These are phyloP conservation scores for Kodamaea suecica DNA, from an alignment of 1,139 yeast genomes.

Conservation along the genomic window DNA sequence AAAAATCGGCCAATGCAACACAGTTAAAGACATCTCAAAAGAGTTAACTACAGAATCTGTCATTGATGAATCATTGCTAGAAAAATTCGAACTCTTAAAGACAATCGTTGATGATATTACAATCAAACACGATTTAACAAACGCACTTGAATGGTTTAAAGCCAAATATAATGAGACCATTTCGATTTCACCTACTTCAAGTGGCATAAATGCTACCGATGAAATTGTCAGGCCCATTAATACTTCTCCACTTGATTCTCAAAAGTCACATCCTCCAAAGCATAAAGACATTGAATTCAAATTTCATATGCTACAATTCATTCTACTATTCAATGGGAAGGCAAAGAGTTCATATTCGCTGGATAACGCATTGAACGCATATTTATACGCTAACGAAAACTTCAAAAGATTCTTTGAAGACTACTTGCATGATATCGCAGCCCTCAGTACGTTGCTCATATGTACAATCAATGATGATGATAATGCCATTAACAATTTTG, in stretches of 20 bases:
- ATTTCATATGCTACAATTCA: conserved; percentile 60
- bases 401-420: conserved; percentile 45
- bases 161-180: conserved; percentile 18
- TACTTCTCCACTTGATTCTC: not conserved
- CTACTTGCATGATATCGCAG: conserved; percentile 46
- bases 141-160: conserved; percentile 38
- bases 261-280: conserved; percentile 1
- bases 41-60: conserved; percentile 20
- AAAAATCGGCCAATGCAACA: conserved; percentile 42
- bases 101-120: conserved; percentile 38
- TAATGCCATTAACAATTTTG: conserved; percentile 23
- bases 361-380: conserved; percentile 43
- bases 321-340: conserved; percentile 35
- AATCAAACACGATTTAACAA: conserved; percentile 31
- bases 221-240: not conserved
- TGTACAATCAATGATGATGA: conserved; percentile 19
- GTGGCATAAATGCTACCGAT: conserved; percentile 3
- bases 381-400: conserved; percentile 52
- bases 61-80: conserved; percentile 24
- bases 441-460: conserved; percentile 50
- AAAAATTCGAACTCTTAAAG: conserved; percentile 30
- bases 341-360: conserved; percentile 12
- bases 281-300: conserved; percentile 50
- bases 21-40: conserved; percentile 32
- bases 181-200: conserved; percentile 4